Base-by-base conservation (phyloP, 169 alveolate species). In the Eimeria zaria region DNA sequence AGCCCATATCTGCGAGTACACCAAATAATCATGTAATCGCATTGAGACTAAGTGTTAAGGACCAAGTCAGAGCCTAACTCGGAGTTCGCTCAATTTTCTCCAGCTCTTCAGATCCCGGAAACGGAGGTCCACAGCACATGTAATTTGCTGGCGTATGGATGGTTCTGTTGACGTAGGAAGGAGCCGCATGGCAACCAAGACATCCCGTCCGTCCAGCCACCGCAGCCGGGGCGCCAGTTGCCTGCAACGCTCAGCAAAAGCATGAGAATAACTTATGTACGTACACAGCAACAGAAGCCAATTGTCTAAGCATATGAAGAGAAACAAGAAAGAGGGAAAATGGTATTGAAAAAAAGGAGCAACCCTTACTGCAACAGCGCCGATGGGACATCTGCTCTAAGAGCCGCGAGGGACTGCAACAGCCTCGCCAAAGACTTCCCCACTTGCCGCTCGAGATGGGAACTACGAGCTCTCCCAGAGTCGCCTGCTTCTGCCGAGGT, bases 81-180 rank as follows among this genome's bases (percentile, higher is more conserved):
- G 76, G 0, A 85, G 93, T 33, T 85, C 93, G 53, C 60, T 9
- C 81, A 85, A 30, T 20, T 16, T 30, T 27, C 93, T 51, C 93
- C 93, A 85, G 80, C 93, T 85, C 93, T 85, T 85, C 60, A 85
- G 80, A 39, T 85, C 93, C 80, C 81, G 39, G 58, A 39, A 85
- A 12, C 93, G 93, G 12, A 85, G 58, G n/a, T 85, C 80, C 81
- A 85, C 93, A 20, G 93, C 93, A 18, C 81, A 27, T 16, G 80
- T 41, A 41, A 85, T 22, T 33, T 85, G 93, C 33, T 85, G 93
- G 14, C 93, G 76, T 18, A 85, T 39, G 67, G 80, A 48, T 39
- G 64, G 39, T 48, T 85, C 93, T 2, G 69, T 22, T 30, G 80
- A 53, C 3, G 36, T 69, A 44, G 93, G 80, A 58, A 85, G 41